Evolutionary conservation across 768 basidiomycete species (phyloP).

Genomic region (Psilocybe cubensis): DNA sequence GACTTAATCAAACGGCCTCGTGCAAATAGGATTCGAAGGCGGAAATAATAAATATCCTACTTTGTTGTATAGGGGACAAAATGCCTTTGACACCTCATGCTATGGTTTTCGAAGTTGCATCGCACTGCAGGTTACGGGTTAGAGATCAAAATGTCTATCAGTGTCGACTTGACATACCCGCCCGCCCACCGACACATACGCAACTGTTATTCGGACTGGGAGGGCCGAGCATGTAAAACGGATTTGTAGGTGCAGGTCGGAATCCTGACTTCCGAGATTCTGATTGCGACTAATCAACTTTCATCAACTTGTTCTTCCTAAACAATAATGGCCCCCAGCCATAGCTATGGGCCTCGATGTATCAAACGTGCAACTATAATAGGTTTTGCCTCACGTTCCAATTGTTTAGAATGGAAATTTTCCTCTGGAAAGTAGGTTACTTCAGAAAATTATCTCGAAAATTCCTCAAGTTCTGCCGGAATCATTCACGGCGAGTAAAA

Average conservation of each 20-base stretch:
- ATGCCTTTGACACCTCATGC: conserved; percentile 3
- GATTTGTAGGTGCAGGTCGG: background rate
- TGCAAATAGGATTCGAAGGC: background rate
- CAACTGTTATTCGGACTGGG: background rate
- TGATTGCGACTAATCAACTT: background rate
- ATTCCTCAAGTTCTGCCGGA: background rate
- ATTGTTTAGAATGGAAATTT: background rate
- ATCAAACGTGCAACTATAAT: background rate
- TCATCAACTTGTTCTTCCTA: background rate
- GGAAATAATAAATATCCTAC: background rate
- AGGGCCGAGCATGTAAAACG: background rate
- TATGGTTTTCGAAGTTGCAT: no score
- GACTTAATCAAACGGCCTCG: background rate
- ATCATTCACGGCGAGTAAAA: background rate
- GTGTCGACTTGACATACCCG: background rate
- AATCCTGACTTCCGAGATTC: background rate
- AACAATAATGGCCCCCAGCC: background rate
- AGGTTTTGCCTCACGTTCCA: background rate
- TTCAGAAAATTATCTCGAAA: background rate
- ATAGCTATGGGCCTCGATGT: background rate
- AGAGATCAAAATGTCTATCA: background rate
- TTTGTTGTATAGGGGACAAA: background rate
- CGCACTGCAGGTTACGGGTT: background rate
- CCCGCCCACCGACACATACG: background rate
- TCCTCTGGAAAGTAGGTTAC: background rate